Conservation (phyloP, 1,139 yeast species). For the Saccharomyces hybrid region DNA sequence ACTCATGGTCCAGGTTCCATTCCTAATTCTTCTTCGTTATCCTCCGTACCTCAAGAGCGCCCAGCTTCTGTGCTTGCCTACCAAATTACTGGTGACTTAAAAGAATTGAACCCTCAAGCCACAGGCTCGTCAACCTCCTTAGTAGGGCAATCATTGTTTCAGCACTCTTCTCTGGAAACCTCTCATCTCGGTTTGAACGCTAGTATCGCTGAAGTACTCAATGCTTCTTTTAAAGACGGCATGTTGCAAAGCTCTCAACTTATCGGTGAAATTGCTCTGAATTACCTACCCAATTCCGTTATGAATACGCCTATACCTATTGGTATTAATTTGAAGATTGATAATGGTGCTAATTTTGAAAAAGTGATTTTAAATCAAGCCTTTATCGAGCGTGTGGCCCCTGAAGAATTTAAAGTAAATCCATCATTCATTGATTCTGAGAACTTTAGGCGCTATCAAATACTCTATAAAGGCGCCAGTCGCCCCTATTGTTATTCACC, state of each 20-base stretch:
- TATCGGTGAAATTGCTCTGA: constrained; percentile 75
- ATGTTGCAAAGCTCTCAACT: constrained; percentile 48
- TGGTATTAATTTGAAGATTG: constrained; percentile 32
- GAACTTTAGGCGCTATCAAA: constrained; percentile 69
- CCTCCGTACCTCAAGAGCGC: constrained; percentile 1
- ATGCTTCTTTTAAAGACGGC: constrained; percentile 66
- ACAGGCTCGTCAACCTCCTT: constrained; percentile 33
- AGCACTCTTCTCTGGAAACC: constrained; percentile 40
- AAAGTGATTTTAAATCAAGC: constrained; percentile 35
- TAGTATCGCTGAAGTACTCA: constrained; percentile 74
- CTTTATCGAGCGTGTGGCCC: constrained; percentile 32
- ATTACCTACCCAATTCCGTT: constrained; percentile 39
- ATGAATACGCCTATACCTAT: constrained; percentile 29
- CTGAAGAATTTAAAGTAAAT: constrained; percentile 30
- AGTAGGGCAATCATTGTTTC: constrained; percentile 34
- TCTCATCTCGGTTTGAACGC: constrained; percentile 61
- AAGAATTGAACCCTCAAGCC: constrained; percentile 32
- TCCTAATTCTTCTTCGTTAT: neutral
- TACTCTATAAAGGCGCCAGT: constrained; percentile 46
- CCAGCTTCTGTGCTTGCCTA: constrained; percentile 9
- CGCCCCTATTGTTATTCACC: constrained; percentile 67
- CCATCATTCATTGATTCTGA: constrained; percentile 39
- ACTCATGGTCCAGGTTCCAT: neutral
- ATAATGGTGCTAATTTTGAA: constrained; percentile 28
- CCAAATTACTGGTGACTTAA: constrained; percentile 27